Evolutionary conservation across 192 early-diverging fungal species (phyloP).

Genomic region (Backusella parvicylindrica): DNA sequence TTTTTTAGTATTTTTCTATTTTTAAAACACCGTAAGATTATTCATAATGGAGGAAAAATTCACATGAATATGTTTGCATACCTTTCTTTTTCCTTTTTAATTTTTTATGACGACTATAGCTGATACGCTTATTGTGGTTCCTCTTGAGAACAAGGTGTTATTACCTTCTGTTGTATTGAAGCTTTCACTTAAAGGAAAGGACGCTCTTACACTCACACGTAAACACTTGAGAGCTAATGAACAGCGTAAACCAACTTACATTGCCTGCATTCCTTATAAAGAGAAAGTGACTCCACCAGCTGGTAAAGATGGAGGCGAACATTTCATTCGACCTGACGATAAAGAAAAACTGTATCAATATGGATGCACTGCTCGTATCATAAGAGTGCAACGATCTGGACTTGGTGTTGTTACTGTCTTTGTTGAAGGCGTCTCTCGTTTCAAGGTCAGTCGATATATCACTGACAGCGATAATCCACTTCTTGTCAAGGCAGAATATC

Average conservation of each 20-base stretch:
- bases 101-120: slow-evolving; percentile 4
- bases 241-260: slow-evolving; percentile 14
- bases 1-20: neutral
- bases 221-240: slow-evolving; percentile 9
- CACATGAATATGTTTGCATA: slow-evolving; percentile 1
- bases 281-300: neutral
- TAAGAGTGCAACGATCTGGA: slow-evolving; percentile 47
- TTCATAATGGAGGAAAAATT: neutral
- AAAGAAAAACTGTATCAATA: slow-evolving; percentile 33
- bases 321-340: neutral
- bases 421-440: slow-evolving; percentile 55
- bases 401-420: slow-evolving; percentile 57
- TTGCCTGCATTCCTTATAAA: slow-evolving; percentile 18
- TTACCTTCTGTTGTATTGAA: slow-evolving; percentile 31
- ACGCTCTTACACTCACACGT: slow-evolving; percentile 17
- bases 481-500: slow-evolving; percentile 48
- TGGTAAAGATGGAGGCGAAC: neutral
- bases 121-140: slow-evolving; percentile 20
- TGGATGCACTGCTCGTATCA: slow-evolving; percentile 49
- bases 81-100: neutral
- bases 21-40: neutral
- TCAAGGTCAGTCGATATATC: neutral
- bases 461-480: slow-evolving; percentile 36
- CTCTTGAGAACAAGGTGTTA: slow-evolving; percentile 25
- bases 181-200: slow-evolving; percentile 15